Evolutionary conservation across 225 moss, liverwort and hornwort species (phyloP).

Genomic region (Asterella californica): DNA sequence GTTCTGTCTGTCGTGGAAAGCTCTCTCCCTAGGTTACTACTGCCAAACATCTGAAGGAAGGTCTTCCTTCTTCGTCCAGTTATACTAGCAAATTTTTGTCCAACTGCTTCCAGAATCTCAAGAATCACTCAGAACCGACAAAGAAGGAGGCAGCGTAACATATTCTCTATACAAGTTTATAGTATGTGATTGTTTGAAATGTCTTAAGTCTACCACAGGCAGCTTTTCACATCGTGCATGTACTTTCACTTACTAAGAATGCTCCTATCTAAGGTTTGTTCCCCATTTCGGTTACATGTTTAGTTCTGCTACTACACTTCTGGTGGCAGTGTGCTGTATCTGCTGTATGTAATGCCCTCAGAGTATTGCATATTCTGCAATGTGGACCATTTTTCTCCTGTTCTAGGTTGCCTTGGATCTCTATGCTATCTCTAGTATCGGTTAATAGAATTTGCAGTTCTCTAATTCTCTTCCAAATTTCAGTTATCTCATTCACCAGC

Average conservation of each 20-base stretch:
- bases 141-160: neutral
- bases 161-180: neutral
- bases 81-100: neutral
- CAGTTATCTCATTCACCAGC: conserved; percentile 43
- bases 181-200: no score
- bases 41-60: neutral
- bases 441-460: neutral
- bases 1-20: neutral
- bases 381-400: neutral
- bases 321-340: no score
- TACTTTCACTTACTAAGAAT: no score
- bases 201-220: no score
- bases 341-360: no score
- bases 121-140: neutral
- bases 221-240: no score
- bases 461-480: neutral
- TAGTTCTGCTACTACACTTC: no score
- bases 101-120: neutral
- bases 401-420: neutral
- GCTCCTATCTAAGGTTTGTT: no score
- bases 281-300: no score
- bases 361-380: no score
- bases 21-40: no score
- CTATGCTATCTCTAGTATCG: neutral
- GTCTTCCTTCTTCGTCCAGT: neutral